Percentiles rank a stretch among this genome's conserved stretches.
These are phyloP conservation scores for Venturia nashicola DNA, from an alignment of 2,329 filamentous ascomycete species.

Conservation along the genomic window DNA sequence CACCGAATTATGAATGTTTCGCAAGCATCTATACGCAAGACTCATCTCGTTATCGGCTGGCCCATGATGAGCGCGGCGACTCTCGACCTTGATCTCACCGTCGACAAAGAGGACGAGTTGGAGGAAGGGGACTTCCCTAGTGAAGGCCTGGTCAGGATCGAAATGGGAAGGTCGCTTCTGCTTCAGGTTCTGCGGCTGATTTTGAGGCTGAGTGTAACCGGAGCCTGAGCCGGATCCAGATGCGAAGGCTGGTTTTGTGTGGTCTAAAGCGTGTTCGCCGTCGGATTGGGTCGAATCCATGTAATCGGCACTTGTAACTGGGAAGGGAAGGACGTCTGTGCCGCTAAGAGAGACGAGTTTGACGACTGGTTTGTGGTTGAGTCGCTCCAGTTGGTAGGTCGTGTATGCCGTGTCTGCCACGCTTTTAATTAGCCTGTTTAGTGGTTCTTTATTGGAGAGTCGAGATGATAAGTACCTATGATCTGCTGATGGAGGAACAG, in stretches of 20 bases:
- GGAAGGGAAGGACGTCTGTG: not conserved
- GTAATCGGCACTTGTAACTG: not conserved
- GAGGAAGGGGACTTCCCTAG: not conserved
- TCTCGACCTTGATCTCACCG: not conserved
- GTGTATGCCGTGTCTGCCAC: not conserved
- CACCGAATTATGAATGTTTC: not conserved
- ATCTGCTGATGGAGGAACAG: not conserved
- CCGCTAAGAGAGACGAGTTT: not conserved
- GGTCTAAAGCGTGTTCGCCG: not conserved
- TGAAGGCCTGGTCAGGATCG: not conserved
- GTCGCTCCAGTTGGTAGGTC: not conserved
- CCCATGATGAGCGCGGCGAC: not conserved
- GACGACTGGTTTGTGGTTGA: not conserved
- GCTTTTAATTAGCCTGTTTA: not conserved
- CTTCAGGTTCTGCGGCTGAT: not conserved
- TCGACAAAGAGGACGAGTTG: not conserved
- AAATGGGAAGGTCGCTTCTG: not conserved
- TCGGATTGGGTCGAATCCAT: not conserved
- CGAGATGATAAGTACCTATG: not conserved
- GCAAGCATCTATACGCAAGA: not conserved
- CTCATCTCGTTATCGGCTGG: not conserved
- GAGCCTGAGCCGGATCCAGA: not conserved
- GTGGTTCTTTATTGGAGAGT: no score
- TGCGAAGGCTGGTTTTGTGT: not conserved
- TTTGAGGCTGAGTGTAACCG: not conserved